Evolutionary conservation across 345 rosid species (phyloP).

Genomic region (Geranium brycei): DNA sequence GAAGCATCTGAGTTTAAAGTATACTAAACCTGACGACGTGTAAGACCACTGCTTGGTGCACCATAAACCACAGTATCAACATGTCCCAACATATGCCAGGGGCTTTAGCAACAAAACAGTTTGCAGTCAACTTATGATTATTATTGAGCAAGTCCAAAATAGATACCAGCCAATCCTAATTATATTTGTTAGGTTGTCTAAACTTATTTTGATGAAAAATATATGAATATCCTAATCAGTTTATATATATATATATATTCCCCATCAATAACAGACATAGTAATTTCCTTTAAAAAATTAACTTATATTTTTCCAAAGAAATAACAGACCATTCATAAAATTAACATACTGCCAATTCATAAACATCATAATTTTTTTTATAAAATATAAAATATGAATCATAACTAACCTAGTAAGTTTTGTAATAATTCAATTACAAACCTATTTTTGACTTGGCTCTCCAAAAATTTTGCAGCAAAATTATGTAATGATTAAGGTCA

Average conservation of each 20-base stretch:
- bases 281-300: too few relatives aligned
- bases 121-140: constrained; percentile 4
- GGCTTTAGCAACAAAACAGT: constrained; percentile 30
- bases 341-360: not conserved
- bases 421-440: not conserved
- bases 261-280: too few relatives aligned
- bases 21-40: constrained; percentile 71
- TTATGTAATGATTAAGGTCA: too few relatives aligned
- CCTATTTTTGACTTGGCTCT: not conserved
- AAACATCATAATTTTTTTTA: too few relatives aligned
- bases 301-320: too few relatives aligned
- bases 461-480: not conserved
- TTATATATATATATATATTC: too few relatives aligned
- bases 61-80: constrained; percentile 71
- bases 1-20: constrained; percentile 3
- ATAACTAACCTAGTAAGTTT: not conserved
- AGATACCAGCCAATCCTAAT: not conserved
- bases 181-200: not conserved
- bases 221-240: too few relatives aligned
- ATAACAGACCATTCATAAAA: too few relatives aligned
- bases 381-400: too few relatives aligned
- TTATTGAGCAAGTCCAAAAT: not conserved
- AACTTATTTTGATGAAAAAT: not conserved
- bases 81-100: constrained; percentile 72
- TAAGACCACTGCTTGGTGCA: constrained; percentile 49